phyloP scores from a whole-genome alignment of 345 rosid genomes.

The Arabidopsis suecica region DNA sequence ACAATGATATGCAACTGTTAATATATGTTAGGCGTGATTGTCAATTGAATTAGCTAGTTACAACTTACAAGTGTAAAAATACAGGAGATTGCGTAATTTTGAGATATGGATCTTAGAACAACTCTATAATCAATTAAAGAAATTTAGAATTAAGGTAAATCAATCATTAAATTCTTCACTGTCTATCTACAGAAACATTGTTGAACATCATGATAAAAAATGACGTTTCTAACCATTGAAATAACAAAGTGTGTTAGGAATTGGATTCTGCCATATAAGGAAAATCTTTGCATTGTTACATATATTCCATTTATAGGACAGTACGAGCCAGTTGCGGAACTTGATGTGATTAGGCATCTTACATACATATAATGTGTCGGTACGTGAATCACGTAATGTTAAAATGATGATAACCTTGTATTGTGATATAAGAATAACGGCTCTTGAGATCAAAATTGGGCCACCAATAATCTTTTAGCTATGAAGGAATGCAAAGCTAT shows the following conservation, averaged over 20 bases:
- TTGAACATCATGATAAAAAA: background rate
- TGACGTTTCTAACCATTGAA: background rate
- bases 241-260: conserved; percentile 25
- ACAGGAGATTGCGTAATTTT: background rate
- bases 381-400: conserved; percentile 26
- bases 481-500: background rate
- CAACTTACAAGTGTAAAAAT: no score
- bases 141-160: background rate
- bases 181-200: background rate
- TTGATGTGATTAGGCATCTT: conserved; percentile 27
- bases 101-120: background rate
- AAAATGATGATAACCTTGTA: conserved; percentile 33
- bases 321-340: conserved; percentile 34
- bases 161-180: background rate
- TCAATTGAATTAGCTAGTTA: background rate
- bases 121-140: background rate
- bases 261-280: conserved; percentile 23
- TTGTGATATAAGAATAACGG: conserved; percentile 2
- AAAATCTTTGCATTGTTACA: conserved; percentile 11
- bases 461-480: background rate
- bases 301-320: conserved; percentile 37
- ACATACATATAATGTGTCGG: conserved; percentile 21
- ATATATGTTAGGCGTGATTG: background rate
- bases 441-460: background rate
- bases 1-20: background rate